Base-by-base conservation (phyloP, 2,329 filamentous ascomycete genomes). In the Gremmenia infestans region DNA sequence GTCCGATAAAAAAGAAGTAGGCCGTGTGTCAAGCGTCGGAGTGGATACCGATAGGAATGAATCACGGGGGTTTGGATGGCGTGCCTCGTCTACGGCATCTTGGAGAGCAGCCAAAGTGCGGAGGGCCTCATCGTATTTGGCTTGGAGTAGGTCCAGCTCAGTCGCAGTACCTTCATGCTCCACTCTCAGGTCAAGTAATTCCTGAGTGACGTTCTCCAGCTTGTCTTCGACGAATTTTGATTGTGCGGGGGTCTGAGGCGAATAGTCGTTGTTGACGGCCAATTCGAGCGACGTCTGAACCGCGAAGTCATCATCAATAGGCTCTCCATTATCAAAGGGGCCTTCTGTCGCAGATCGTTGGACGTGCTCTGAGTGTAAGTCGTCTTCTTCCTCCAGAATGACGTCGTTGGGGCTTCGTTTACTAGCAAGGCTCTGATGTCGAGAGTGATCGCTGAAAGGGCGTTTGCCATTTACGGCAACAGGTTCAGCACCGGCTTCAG, bases 81-180 rank as follows among this genome's bases (percentile, higher is more conserved):
- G 83, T 32, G 86, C 80, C 74, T 96, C 91, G 65, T 96, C 89
- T 37, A 91, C 79, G 28, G 83, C 81, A 68, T 97, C 93, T 70
- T 96, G 91, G 48, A 97, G 79, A 69, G 94, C 88, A 5, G 89
- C 86, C 43, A 99, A 72, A 9, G 88, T 85, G 48, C 87, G 87
- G 59, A 99, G 76, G 5, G 92, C 89, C 67, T 96, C 87, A 67
- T 96, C 90, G 65, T 99, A 99, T 72, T 96, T 97, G 63, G 85
- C 80, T 55, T 91, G 86, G 25, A 99, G 85, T 47, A 85, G 74
- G 61, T 95, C 89, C 65, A 87, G 93, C 56, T 97, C 91, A 60
- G 81, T 85, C 17, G 96, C 70, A 0, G 91, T 93, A 8, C 81
- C 78, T 70, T 97, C 93, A 66, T 99, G 94, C 72, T 97, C 91